These are phyloP conservation scores for Thuidium tamariscinum DNA, from an alignment of 225 moss, liverwort and hornwort genomes.

Conservation along the genomic window DNA sequence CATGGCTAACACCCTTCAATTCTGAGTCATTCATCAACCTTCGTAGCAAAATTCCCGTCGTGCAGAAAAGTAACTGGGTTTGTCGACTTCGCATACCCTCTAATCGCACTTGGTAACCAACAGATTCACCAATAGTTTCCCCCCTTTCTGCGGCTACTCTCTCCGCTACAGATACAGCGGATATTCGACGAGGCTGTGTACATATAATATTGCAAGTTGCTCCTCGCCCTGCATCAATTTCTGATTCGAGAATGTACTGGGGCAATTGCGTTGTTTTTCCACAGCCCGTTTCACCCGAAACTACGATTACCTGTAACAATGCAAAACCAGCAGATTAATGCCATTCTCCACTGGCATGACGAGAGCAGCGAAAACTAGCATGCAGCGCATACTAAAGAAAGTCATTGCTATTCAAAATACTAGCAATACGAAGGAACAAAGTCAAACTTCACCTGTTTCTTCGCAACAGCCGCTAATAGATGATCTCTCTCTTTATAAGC, in stretches of 20 bases:
- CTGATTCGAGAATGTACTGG: conserved; percentile 94
- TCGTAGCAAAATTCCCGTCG: conserved; percentile 83
- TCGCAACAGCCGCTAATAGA: conserved; percentile 40
- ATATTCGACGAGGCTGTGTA: conserved; percentile 96
- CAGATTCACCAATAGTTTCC: conserved; percentile 77
- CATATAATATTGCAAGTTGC: conserved; percentile 85
- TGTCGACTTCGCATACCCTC: conserved; percentile 85
- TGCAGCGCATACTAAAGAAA: neutral
- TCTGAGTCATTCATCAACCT: conserved; percentile 84
- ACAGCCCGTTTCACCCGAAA: conserved; percentile 98
- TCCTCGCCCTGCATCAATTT: conserved; percentile 80
- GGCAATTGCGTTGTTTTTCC: conserved; percentile 97
- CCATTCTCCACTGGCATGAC: neutral
- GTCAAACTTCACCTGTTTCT: conserved; percentile 40
- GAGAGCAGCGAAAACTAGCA: neutral
- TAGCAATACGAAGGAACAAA: neutral
- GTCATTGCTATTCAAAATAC: neutral
- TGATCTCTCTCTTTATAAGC: conserved; percentile 56
- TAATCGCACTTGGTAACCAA: conserved; percentile 89
- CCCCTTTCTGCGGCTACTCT: conserved; percentile 98
- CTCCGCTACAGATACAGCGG: conserved; percentile 91
- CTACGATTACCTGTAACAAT: conserved; percentile 61
- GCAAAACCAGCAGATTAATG: neutral
- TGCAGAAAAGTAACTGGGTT: conserved; percentile 85
- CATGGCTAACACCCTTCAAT: conserved; percentile 86